phyloP scores from a whole-genome alignment of 768 basidiomycete genomes.

The Serendipita sp. region DNA sequence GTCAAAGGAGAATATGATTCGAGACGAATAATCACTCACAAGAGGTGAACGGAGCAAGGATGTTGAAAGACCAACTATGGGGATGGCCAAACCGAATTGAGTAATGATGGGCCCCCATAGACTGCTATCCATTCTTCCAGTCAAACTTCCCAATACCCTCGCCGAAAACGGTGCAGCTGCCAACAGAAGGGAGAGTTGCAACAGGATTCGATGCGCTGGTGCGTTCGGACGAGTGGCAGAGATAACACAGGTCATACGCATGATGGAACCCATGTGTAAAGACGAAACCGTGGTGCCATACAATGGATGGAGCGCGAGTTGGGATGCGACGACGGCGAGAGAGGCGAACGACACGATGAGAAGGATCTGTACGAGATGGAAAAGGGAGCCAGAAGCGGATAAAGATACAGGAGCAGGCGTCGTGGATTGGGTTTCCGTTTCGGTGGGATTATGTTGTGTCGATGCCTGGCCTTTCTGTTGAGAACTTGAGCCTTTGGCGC shows the following conservation, averaged over 20 bases:
- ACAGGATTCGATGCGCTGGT: slow-evolving; percentile 22
- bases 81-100: not conserved
- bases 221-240: slow-evolving; percentile 22
- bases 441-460: no score
- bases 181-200: slow-evolving; percentile 26
- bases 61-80: not conserved
- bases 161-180: slow-evolving; percentile 28
- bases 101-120: not conserved
- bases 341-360: slow-evolving; percentile 22
- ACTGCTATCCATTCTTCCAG: slow-evolving; percentile 38
- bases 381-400: no score
- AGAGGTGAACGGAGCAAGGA: not conserved
- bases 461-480: no score
- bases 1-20: not conserved
- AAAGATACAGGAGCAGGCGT: no score
- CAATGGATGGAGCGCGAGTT: slow-evolving; percentile 47
- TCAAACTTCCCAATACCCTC: slow-evolving; percentile 42
- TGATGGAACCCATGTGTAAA: slow-evolving; percentile 29
- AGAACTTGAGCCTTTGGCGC: no score
- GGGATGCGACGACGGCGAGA: slow-evolving; percentile 44
- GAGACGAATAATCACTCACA: not conserved
- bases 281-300: slow-evolving; percentile 47
- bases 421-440: no score
- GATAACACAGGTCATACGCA: slow-evolving; percentile 23
- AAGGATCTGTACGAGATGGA: no score